Evolutionary conservation across 257 asterid species (phyloP).

Genomic region (Lithospermum erythrorhizon): DNA sequence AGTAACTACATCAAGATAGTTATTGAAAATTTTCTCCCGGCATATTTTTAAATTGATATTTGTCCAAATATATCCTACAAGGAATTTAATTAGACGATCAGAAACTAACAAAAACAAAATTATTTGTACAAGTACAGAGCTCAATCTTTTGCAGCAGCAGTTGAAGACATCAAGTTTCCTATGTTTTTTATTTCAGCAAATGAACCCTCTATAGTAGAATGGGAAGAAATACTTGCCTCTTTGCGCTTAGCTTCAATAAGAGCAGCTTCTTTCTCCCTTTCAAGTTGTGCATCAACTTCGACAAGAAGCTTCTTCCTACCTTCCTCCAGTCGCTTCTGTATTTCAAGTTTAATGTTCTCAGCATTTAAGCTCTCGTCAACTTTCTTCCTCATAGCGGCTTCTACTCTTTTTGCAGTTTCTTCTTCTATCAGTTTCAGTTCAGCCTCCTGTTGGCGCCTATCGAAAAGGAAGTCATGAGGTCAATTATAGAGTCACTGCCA

Average conservation of each 20-base stretch:
- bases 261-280: constrained; percentile 70
- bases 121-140: too few species aligned
- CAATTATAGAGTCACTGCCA: constrained; percentile 4
- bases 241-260: constrained; percentile 43
- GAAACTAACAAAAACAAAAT: too few species aligned
- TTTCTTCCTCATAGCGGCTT: constrained; percentile 56
- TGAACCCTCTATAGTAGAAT: not conserved
- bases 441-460: constrained; percentile 89
- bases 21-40: not conserved
- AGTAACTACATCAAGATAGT: not conserved
- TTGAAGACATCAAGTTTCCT: too few species aligned
- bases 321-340: constrained; percentile 57
- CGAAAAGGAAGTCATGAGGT: constrained; percentile 22
- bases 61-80: not conserved
- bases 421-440: constrained; percentile 83
- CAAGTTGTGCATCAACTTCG: constrained; percentile 82
- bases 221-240: constrained; percentile 43
- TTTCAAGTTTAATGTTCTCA: constrained; percentile 52
- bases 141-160: too few species aligned
- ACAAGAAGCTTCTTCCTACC: constrained; percentile 66
- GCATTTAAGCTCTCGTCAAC: constrained; percentile 71
- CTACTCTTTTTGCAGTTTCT: constrained; percentile 86
- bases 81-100: too few species aligned
- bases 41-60: not conserved
- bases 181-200: too few species aligned